These are phyloP conservation scores for Nakaseomyces nivariensis DNA, from an alignment of 1,139 yeast species.

Conservation along the genomic window DNA sequence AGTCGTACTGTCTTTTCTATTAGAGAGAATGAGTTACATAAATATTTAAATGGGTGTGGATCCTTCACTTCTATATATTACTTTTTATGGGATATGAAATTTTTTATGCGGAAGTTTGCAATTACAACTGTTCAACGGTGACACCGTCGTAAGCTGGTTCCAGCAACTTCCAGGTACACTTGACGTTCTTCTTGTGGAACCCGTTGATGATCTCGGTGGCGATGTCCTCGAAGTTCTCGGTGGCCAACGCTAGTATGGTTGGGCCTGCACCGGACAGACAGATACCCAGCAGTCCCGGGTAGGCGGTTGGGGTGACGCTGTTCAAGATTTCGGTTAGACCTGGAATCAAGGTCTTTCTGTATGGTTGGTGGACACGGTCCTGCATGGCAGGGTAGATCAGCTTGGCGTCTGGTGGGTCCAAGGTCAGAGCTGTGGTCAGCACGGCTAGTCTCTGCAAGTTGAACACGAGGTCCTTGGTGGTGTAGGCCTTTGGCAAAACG, in stretches of 20 bases:
- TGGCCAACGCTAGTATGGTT: conserved; percentile 87
- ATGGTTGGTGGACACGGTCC: conserved; percentile 93
- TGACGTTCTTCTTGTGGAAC: conserved; percentile 56
- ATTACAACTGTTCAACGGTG: conserved; percentile 25
- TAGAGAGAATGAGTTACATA: neutral
- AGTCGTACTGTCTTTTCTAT: neutral
- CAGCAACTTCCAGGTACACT: conserved; percentile 72
- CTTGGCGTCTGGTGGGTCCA: conserved; percentile 70
- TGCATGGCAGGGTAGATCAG: conserved; percentile 92
- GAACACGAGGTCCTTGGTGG: conserved; percentile 78
- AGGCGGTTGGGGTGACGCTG: conserved; percentile 72
- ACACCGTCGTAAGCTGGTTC: conserved; percentile 90
- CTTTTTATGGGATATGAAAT: too few species aligned
- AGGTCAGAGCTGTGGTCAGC: conserved; percentile 72
- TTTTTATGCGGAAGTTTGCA: neutral
- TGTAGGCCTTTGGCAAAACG: conserved; percentile 72
- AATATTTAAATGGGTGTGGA: too few species aligned
- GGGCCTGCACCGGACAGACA: conserved; percentile 98
- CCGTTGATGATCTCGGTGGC: conserved; percentile 65
- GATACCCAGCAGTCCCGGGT: conserved; percentile 82
- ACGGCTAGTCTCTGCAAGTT: conserved; percentile 74
- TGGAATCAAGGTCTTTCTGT: conserved; percentile 82
- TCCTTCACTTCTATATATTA: too few species aligned
- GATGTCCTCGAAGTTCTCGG: conserved; percentile 74
- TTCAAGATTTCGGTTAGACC: conserved; percentile 75